phyloP scores from a whole-genome alignment of 306 rosid species.

The Rosa lucieae region DNA sequence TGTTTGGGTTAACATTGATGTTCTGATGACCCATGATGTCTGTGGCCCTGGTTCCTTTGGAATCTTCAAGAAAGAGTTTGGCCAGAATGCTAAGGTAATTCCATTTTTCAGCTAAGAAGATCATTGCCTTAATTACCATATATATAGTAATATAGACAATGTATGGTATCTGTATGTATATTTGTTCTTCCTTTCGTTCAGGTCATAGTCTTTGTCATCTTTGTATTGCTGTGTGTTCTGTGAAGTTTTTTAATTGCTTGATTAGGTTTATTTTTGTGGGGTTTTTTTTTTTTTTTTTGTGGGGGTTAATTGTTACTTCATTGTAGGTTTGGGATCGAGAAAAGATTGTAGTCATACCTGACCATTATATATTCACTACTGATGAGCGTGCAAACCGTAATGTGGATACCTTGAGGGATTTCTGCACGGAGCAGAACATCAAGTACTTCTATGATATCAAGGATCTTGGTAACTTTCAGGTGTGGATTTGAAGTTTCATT shows the following conservation, averaged over 20 bases:
- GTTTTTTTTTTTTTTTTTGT: too few relatives aligned
- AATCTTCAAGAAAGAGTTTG: conserved; percentile 90
- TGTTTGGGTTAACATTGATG: conserved; percentile 80
- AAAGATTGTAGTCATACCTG: conserved; percentile 87
- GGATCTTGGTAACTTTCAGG: conserved; percentile 89
- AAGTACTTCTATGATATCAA: conserved; percentile 95
- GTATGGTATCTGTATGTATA: neutral
- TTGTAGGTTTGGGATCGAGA: conserved; percentile 93
- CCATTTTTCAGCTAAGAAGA: neutral
- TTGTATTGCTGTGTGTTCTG: neutral
- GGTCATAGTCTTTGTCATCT: neutral
- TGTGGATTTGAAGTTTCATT: conserved; percentile 22
- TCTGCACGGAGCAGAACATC: conserved; percentile 78
- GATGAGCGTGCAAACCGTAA: conserved; percentile 96
- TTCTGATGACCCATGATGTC: conserved; percentile 95
- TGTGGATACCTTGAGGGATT: conserved; percentile 89
- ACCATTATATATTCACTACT: conserved; percentile 86
- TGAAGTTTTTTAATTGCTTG: neutral
- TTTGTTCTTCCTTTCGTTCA: neutral
- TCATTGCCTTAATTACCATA: neutral
- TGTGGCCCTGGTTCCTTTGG: conserved; percentile 94
- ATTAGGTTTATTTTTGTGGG: too few relatives aligned
- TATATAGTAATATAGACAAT: neutral
- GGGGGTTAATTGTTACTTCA: neutral
- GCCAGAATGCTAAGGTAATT: conserved; percentile 80